Evolutionary conservation across 495 filamentous ascomycete genomes (phyloP).

Genomic region (Hypoxylon fuscum): DNA sequence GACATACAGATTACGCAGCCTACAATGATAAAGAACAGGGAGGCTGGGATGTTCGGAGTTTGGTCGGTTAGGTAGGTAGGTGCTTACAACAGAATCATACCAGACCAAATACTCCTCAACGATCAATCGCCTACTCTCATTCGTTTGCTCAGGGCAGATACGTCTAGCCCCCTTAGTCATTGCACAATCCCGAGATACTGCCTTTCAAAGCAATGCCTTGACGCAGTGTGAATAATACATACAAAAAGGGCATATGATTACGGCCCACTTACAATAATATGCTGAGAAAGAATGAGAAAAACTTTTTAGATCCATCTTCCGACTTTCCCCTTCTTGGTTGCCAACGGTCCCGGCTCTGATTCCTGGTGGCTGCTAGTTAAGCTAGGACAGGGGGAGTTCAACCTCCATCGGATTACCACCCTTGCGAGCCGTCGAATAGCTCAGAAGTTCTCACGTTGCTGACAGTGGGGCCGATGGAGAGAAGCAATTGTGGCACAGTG

Average conservation of each 20-base stretch:
- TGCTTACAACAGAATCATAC: neutral
- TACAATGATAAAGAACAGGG: neutral
- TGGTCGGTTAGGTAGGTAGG: neutral
- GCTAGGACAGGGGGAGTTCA: constrained; percentile 25
- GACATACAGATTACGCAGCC: constrained; percentile 4
- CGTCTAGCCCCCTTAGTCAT: neutral
- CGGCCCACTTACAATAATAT: neutral
- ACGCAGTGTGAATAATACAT: constrained; percentile 17
- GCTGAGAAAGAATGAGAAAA: constrained; percentile 12
- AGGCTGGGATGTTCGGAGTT: constrained; percentile 7
- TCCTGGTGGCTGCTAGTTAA: constrained; percentile 31
- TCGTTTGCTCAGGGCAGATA: constrained; percentile 6
- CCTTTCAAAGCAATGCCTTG: constrained; percentile 10
- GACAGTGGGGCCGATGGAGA: constrained; percentile 14
- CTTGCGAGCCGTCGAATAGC: constrained; percentile 37
- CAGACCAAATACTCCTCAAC: neutral
- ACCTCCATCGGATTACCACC: constrained; percentile 36
- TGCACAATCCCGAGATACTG: constrained; percentile 6
- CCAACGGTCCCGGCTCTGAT: constrained; percentile 29
- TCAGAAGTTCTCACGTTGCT: constrained; percentile 20
- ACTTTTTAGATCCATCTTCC: constrained; percentile 25
- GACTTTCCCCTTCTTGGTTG: constrained; percentile 28
- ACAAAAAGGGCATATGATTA: constrained; percentile 10
- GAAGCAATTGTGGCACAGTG: constrained; percentile 24
- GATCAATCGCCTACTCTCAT: constrained; percentile 19